phyloP scores from a whole-genome alignment of 139 green algal species.

The Chlamydomonas sp. region DNA sequence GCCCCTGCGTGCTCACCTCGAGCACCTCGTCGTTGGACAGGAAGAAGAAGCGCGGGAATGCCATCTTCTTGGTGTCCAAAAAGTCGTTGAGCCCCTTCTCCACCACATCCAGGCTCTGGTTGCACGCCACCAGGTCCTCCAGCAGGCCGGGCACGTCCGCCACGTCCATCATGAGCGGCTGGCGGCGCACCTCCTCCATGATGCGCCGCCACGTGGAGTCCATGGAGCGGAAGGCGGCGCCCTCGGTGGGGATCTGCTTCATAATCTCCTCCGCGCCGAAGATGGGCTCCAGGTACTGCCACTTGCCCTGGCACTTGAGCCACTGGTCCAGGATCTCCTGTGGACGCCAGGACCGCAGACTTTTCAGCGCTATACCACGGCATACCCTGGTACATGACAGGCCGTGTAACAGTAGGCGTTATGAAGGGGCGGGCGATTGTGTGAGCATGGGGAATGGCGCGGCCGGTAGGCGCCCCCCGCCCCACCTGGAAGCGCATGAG shows the following conservation, averaged over 20 bases:
- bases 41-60: conserved; percentile 79
- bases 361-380: too few species aligned
- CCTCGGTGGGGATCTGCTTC: conserved; percentile 77
- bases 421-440: too few species aligned
- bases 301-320: conserved; percentile 73
- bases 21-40: conserved; percentile 74
- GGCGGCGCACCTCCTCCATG: conserved; percentile 64
- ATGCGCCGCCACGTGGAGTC: conserved; percentile 76
- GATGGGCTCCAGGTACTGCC: conserved; percentile 82
- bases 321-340: conserved; percentile 78
- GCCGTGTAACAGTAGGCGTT: neutral
- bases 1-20: conserved; percentile 18
- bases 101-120: conserved; percentile 76
- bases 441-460: neutral
- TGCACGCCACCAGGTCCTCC: conserved; percentile 74
- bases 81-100: conserved; percentile 83
- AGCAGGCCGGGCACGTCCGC: conserved; percentile 71
- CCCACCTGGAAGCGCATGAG: conserved; percentile 70
- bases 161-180: conserved; percentile 64
- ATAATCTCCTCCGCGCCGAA: conserved; percentile 76
- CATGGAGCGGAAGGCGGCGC: conserved; percentile 69
- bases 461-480: neutral
- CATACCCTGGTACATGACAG: too few species aligned
- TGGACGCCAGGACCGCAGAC: neutral
- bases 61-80: conserved; percentile 83